Conservation (phyloP, 371 early-diverging fungal species). For the Thermomucor indicae-seudaticae region DNA sequence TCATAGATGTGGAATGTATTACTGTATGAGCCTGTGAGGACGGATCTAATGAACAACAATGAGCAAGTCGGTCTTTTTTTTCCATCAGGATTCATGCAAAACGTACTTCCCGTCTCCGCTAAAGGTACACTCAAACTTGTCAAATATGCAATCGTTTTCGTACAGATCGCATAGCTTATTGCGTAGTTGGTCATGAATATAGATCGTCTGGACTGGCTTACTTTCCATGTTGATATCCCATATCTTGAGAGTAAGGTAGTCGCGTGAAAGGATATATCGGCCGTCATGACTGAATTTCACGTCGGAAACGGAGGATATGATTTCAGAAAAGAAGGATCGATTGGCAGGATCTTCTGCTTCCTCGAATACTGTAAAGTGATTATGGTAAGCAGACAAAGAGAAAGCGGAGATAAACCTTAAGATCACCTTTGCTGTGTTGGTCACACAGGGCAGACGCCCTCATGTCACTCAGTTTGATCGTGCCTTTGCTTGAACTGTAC, state of each 20-base stretch:
- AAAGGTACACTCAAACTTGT: constrained; percentile 97
- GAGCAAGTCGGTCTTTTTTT: not conserved
- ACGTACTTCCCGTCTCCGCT: constrained; percentile 81
- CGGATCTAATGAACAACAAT: constrained; percentile 42
- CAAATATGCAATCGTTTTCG: constrained; percentile 99
- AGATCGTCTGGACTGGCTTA: constrained; percentile 90
- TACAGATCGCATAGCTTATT: constrained; percentile 95
- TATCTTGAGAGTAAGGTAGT: constrained; percentile 93
- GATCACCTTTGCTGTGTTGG: constrained; percentile 80
- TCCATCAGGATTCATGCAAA: not conserved
- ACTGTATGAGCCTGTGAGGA: constrained; percentile 96
- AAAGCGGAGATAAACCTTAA: not conserved
- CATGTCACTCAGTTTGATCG: constrained; percentile 97
- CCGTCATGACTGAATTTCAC: constrained; percentile 95
- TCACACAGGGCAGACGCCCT: constrained; percentile 94
- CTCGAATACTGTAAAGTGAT: constrained; percentile 76
- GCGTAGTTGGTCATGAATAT: constrained; percentile 91
- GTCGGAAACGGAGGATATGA: constrained; percentile 96
- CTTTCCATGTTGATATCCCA: constrained; percentile 98
- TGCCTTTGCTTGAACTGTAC: constrained; percentile 98
- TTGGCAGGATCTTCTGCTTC: constrained; percentile 90
- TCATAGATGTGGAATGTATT: constrained; percentile 95
- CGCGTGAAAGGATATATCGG: constrained; percentile 93
- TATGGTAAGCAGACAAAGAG: not conserved
- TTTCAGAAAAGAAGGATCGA: constrained; percentile 97